Percentiles rank a stretch among this genome's conserved stretches.
These are phyloP conservation scores for Lentinus brumalis DNA, from an alignment of 768 basidiomycete genomes.

Conservation along the genomic window DNA sequence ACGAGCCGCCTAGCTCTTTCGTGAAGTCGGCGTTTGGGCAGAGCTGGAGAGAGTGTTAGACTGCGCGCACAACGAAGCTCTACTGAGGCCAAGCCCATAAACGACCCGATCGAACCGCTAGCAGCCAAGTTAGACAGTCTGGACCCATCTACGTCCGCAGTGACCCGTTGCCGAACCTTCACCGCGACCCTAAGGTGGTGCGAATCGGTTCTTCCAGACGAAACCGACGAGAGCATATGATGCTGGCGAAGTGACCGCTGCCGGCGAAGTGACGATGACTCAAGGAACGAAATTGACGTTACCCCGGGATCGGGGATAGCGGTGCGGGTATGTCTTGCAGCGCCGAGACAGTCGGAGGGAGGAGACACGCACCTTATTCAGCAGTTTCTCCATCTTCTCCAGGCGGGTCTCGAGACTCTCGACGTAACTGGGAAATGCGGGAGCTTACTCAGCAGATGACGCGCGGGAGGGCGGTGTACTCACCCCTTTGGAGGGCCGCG, in stretches of 20 bases:
- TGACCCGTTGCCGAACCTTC: too few species aligned
- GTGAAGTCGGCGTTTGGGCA: constrained; percentile 66
- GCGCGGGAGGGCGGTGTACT: constrained; percentile 19
- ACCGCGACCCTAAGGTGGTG: too few species aligned
- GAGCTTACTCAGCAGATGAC: background rate
- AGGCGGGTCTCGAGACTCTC: constrained; percentile 46
- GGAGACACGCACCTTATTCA: constrained; percentile 37
- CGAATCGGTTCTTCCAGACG: too few species aligned
- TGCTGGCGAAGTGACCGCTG: too few species aligned
- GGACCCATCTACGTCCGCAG: too few species aligned
- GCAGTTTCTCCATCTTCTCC: constrained; percentile 43
- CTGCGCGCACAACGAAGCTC: too few species aligned
- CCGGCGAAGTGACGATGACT: background rate
- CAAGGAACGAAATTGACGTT: background rate
- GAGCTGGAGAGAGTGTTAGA: constrained; percentile 41
- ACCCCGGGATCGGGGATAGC: background rate
- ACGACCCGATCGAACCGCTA: too few species aligned
- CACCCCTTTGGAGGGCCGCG: constrained; percentile 68
- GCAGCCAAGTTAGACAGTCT: too few species aligned
- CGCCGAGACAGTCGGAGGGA: background rate
- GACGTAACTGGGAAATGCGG: constrained; percentile 29
- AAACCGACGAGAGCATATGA: too few species aligned
- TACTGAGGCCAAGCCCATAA: too few species aligned
- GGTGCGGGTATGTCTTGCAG: background rate
- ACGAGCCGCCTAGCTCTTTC: constrained; percentile 52